Conservation (phyloP, 345 rosid species). For the Crucihimalaya himalaica region DNA sequence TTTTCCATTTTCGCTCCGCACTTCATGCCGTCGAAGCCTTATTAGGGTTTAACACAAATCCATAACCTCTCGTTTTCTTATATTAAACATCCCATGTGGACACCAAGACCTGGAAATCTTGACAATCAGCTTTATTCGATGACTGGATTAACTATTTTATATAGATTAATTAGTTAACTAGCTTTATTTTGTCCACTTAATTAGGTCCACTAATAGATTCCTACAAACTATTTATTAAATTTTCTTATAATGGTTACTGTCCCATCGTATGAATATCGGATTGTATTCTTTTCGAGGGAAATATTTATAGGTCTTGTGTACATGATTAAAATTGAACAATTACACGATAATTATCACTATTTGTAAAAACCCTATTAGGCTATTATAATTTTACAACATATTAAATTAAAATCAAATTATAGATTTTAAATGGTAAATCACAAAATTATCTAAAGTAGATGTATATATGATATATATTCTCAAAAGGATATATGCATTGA, state of each 20-base stretch:
- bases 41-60: slow-evolving; percentile 9
- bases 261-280: not conserved
- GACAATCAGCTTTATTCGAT: slow-evolving; percentile 9
- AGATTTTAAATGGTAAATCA: no score
- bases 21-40: slow-evolving; percentile 50
- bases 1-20: slow-evolving; percentile 39
- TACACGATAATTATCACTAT: not conserved
- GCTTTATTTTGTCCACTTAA: slow-evolving; percentile 24
- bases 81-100: slow-evolving; percentile 8
- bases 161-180: not conserved
- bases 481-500: not conserved
- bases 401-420: no score
- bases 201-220: slow-evolving; percentile 21
- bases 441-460: no score
- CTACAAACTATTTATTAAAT: not conserved
- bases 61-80: not conserved
- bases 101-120: slow-evolving; percentile 18
- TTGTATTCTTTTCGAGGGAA: not conserved
- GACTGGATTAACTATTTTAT: not conserved
- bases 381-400: not conserved
- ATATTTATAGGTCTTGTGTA: not conserved
- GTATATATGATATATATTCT: no score
- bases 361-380: not conserved
- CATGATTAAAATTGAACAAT: not conserved
- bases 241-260: not conserved